Base-by-base conservation (phyloP, 2,329 filamentous ascomycete genomes). In the Alternaria arbusti region DNA sequence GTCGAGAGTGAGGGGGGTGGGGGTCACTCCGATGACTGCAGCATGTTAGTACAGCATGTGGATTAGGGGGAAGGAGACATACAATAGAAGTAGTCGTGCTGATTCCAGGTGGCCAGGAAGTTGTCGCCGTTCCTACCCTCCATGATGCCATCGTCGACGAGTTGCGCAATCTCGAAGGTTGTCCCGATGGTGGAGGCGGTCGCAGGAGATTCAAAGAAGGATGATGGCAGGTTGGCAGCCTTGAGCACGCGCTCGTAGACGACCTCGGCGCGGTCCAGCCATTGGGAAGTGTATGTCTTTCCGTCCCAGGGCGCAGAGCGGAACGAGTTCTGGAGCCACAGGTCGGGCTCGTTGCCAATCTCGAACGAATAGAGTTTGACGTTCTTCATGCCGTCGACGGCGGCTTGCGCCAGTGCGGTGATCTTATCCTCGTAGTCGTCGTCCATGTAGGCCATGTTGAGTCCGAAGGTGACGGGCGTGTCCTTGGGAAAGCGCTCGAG, bases 1-100 rank as follows among this genome's bases (percentile, higher is more conserved):
- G 64, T 82, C 73, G 7, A 85, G 77, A 0, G 82, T 85, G 44
- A 86, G 70, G 2, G 78, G 72, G 56, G 79, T 81, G 1, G 71
- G 71, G 6, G 84, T 83, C 5, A 86, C 83, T 30, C 81, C 82
- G 63, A 86, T 81, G 70, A 84, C 76, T 79, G 51, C 0, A 50
- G 30, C 2, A n/a, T 40, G 60, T 76, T 69, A 76, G 70, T 25
- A 47, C 28, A 6, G 30, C n/a, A 17, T 44, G 15, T 23, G n/a
- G 47, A n/a, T 8, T 22, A 9, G 8, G 26, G 11, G 6, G 17
- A 13, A 23, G 22, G 17, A 15, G 40, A 66, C 74, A 30, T 70
- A 78, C 75, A 86, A 68, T 85, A 85, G 70, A 83, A 85, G 74
- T 86, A 86, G 71, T 86, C 82, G 71, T 86, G 84, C 74, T 86